Evolutionary conservation across 2,329 filamentous ascomycete species (phyloP), one percentile per base, ranked within the genome.

Genomic region (Arthroderma sp.): DNA sequence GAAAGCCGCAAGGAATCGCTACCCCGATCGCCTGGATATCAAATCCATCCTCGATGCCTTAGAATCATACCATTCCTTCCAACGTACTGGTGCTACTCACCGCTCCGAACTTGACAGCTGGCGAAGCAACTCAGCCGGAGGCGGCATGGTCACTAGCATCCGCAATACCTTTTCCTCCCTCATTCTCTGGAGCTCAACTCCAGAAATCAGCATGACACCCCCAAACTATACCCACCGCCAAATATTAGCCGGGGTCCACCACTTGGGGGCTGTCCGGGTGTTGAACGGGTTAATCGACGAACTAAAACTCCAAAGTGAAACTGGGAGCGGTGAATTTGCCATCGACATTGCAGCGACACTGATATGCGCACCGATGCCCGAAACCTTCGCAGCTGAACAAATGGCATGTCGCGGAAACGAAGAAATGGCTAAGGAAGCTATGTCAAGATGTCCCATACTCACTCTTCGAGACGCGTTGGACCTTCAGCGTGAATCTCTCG

Each of bases 171-270:
- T 78, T 38, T 71, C 72, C 34, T 65, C 70, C 3, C 60, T 78
- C 6, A 63, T 72, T 0, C 60, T 69, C 6, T 80, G 76, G 76
- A 70, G 65, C 40, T 57, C 65, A 43, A 61, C 69, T 40, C 63
- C 69, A 2, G 65, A 66, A n/a, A 66, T 73, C 15, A 70, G 66
- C 49, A 68, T 72, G 43, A 67, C 69, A 1, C 73, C 74, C 5
- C 71, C 72, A 2, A 65, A 64, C 36, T 79, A 78, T 54, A 73
- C 71, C 0, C 73, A 75, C 50, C 67, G 68, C n/a, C 68, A 74
- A 49, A 53, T 80, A 10, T 61, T 71, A 5, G 55, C 58, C 1
- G 63, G 62, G 0, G 55, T 70, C 33, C 57, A 58, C 4, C 58
- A 68, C n/a, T 57, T 66, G 3, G 67, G 68, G 5, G 54, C 66